Conservation (phyloP, 129 eudicot species). For the Saposhnikovia divaricata region DNA sequence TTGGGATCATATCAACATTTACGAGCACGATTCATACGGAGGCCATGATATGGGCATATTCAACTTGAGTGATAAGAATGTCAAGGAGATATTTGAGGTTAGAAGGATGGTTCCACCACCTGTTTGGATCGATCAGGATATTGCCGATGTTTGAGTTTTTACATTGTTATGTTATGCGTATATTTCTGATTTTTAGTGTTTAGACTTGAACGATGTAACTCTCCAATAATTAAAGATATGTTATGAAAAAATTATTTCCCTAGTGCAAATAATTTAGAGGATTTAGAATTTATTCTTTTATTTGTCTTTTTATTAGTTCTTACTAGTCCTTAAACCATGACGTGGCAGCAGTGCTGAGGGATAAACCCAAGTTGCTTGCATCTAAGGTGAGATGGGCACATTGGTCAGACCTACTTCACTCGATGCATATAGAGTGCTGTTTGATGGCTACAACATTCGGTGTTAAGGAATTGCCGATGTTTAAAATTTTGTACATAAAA, state of each 20-base stretch:
- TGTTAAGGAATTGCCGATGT: too few relatives aligned
- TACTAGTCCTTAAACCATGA: too few relatives aligned
- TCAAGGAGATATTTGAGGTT: not conserved
- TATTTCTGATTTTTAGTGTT: not conserved
- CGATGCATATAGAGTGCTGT: too few relatives aligned
- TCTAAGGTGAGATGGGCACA: too few relatives aligned
- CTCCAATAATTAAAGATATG: not conserved
- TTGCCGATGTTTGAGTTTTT: not conserved
- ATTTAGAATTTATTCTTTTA: not conserved
- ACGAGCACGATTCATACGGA: not conserved
- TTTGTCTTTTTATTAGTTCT: not conserved
- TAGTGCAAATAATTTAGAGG: not conserved
- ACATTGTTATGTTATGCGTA: not conserved
- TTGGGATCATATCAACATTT: not conserved
- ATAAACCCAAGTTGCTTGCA: too few relatives aligned
- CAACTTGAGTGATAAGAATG: not conserved
- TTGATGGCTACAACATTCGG: too few relatives aligned
- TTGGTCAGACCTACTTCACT: too few relatives aligned
- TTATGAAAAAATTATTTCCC: not conserved
- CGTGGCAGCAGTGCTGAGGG: too few relatives aligned
- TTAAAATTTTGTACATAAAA: too few relatives aligned
- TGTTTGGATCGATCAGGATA: not conserved
- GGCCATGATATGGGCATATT: constrained; percentile 1
- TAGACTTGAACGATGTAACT: not conserved
- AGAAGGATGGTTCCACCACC: not conserved